A percentile compares a stretch with the other conserved stretches of the same genome.
phyloP scores from a whole-genome alignment of 2,329 filamentous ascomycete genomes.

The Pestalotiopsis sp. region DNA sequence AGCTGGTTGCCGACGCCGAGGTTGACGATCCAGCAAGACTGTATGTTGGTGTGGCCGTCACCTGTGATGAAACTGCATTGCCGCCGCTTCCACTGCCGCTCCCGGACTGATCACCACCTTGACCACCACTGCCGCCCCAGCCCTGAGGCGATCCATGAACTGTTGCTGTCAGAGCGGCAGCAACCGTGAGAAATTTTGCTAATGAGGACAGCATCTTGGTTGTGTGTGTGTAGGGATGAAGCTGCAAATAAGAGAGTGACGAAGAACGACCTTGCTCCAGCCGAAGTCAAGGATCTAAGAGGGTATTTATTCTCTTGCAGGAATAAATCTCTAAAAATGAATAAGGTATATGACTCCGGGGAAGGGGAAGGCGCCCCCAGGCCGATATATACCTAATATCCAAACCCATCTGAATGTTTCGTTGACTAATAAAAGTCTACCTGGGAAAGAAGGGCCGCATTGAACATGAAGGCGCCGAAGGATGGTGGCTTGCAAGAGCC shows the following conservation, averaged over 20 bases:
- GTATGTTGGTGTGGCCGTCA: neutral
- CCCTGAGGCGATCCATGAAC: conserved; percentile 22
- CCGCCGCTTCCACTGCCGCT: conserved; percentile 12
- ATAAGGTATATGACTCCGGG: too few species aligned
- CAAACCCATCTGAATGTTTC: too few species aligned
- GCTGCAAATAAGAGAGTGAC: neutral
- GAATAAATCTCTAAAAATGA: too few species aligned
- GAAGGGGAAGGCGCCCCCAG: too few species aligned
- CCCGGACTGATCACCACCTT: conserved; percentile 4
- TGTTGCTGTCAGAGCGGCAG: conserved; percentile 25
- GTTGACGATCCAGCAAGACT: conserved; percentile 8
- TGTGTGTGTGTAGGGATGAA: conserved; percentile 4
- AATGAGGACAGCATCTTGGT: conserved; percentile 29
- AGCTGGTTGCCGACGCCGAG: conserved; percentile 20
- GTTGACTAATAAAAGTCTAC: neutral
- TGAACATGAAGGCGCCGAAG: neutral
- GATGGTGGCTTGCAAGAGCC: neutral
- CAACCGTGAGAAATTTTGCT: conserved; percentile 25
- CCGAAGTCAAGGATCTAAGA: neutral
- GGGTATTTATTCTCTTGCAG: too few species aligned
- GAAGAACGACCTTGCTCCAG: neutral
- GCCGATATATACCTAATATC: too few species aligned
- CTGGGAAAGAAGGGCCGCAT: neutral
- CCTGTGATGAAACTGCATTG: too few species aligned
- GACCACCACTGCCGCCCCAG: conserved; percentile 12